A percentile compares a stretch with the other conserved stretches of the same genome.
Evolutionary conservation across 2,329 filamentous ascomycete genomes (phyloP).

Genomic region (Ophiostoma novo-ulmi): DNA sequence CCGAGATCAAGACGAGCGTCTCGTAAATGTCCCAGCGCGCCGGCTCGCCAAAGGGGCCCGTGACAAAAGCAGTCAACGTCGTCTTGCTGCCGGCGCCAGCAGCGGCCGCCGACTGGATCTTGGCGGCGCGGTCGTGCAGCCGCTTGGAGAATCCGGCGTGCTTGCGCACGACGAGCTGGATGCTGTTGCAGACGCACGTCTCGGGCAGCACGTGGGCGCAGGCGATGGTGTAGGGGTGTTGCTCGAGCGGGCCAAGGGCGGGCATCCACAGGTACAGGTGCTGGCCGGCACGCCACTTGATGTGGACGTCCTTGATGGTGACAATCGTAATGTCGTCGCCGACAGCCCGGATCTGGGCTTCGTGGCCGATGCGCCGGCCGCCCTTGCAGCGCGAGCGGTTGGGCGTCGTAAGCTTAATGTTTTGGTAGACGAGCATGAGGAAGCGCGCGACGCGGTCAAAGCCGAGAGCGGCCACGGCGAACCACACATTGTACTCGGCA

Average conservation of each 20-base stretch:
- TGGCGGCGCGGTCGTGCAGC: conserved; percentile 43
- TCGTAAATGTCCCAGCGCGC: conserved; percentile 56
- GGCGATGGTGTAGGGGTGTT: conserved; percentile 60
- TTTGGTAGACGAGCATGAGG: conserved; percentile 47
- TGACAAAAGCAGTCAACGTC: conserved; percentile 44
- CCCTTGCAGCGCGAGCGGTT: conserved; percentile 43
- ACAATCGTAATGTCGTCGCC: conserved; percentile 51
- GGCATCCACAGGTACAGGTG: conserved; percentile 59
- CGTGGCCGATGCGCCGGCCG: conserved; percentile 48
- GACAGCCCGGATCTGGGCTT: conserved; percentile 45
- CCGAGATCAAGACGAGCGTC: conserved; percentile 55
- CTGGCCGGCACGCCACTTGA: conserved; percentile 55
- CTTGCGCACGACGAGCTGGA: conserved; percentile 53
- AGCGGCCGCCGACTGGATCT: not conserved
- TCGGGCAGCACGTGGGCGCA: conserved; percentile 45
- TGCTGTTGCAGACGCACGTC: conserved; percentile 51
- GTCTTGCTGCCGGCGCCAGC: conserved; percentile 18
- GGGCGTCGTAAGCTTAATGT: conserved; percentile 42
- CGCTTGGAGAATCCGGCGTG: conserved; percentile 54
- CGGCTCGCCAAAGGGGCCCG: conserved; percentile 53
- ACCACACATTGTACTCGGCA: conserved; percentile 60
- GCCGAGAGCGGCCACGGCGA: conserved; percentile 56
- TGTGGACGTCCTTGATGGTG: conserved; percentile 56
- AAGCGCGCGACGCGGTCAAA: conserved; percentile 57
- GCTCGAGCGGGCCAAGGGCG: conserved; percentile 48